phyloP scores from a whole-genome alignment of 1,139 yeast genomes.

The Dujonia santamariae region DNA sequence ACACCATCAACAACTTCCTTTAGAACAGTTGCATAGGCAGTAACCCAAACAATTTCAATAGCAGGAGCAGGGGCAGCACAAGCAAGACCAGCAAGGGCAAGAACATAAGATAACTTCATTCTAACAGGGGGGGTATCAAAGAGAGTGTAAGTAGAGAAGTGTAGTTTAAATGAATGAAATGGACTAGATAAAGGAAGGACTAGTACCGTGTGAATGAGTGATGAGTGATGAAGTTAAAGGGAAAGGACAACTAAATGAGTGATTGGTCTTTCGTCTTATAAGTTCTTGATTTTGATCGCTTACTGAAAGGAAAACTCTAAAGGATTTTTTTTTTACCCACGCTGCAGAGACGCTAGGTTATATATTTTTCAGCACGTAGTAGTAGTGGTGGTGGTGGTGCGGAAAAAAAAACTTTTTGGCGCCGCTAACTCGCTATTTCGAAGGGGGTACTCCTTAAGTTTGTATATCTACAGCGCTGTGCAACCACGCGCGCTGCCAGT shows the following conservation, averaged over 20 bases:
- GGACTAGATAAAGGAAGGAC: conserved; percentile 11
- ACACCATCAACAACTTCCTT: conserved; percentile 12
- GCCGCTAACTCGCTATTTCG: no score
- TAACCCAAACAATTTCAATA: conserved; percentile 15
- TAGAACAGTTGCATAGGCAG: conserved; percentile 16
- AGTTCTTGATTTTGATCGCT: background rate
- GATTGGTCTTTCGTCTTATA: background rate
- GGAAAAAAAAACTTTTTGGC: no score
- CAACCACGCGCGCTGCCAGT: no score
- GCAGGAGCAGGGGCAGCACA: conserved; percentile 24
- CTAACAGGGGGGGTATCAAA: conserved; percentile 2
- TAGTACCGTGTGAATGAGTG: conserved; percentile 5
- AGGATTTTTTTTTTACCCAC: no score
- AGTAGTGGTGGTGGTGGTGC: no score
- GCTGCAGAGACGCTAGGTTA: no score
- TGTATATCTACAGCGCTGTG: no score
- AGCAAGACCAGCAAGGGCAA: conserved; percentile 12
- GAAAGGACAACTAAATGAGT: conserved; percentile 3
- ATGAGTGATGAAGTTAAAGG: conserved; percentile 1
- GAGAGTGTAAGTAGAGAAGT: conserved; percentile 1
- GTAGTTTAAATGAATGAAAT: conserved; percentile 4
- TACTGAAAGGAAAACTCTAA: no score
- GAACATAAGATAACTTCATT: conserved; percentile 17
- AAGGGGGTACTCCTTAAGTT: no score
- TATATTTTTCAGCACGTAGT: no score